Evolutionary conservation across 2,329 filamentous ascomycete genomes (phyloP), one percentile per base, ranked within the genome.

Genomic region (Proliferodiscus dingleyae): DNA sequence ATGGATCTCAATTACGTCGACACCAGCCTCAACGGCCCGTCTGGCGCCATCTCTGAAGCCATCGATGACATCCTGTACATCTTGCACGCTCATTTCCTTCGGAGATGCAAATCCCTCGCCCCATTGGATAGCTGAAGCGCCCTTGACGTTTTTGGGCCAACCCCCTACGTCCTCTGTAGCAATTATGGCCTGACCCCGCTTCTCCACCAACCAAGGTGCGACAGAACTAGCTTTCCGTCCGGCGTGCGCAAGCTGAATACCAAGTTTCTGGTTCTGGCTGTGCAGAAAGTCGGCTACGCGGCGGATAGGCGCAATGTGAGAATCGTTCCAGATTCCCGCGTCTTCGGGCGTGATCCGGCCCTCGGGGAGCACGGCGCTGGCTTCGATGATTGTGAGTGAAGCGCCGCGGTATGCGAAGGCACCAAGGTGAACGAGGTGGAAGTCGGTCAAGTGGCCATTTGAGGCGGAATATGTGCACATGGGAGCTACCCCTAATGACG

Each of bases 201-300:
- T 28, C 1, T 45, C 40, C 32, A 45, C 38, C 3, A 68, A 43
- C 64, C 65, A 70, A 1, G 67, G 66, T 1, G 66, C 61, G 2
- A 64, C 45, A 3, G 57, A 62, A 30, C 60, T 63, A 2, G 64
- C 67, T 49, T 70, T 70, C 9, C 68, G 58, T 1, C 83, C 83
- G 0, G 81, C 81, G 57, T 87, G 83, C 2, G 68, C 81, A n/a
- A 87, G 68, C 62, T 85, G 86, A 43, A 90, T 80, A 23, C 74
- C 84, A 43, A 89, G 80, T 36, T 81, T 75, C 59, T 85, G 81
- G 57, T 69, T 72, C 46, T 77, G 73, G 3, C 50, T 51, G 56
- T 76, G 74, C 1, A 71, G 66, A 47, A 72, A 73, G 28, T 68
- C 61, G 6, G 64, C 63, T 15, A 67, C 53, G 11, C 62, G 58